Evolutionary conservation across 2,329 filamentous ascomycete species (phyloP).

Genomic region (Berkeleyomyces basicola): DNA sequence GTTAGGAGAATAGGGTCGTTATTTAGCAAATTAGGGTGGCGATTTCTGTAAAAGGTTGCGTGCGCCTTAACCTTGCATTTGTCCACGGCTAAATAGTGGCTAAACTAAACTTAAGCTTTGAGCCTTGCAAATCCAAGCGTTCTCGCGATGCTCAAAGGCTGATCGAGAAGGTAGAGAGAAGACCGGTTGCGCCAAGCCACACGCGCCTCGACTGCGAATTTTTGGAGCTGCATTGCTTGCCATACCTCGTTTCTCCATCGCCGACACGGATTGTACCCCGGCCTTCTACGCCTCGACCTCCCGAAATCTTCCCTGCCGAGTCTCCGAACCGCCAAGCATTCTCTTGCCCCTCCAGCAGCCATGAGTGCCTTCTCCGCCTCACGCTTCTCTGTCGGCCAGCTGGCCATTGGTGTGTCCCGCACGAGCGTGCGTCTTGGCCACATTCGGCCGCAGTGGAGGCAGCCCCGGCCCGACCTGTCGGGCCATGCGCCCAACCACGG

Average conservation of each 20-base stretch:
- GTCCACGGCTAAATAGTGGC: constrained; percentile 1
- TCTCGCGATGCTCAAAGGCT: no score
- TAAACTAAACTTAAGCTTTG: constrained; percentile 1
- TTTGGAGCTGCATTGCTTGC: background rate
- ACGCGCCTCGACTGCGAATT: background rate
- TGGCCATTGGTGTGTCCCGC: constrained; percentile 26
- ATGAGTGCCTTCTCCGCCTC: constrained; percentile 21
- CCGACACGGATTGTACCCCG: background rate
- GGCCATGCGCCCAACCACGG: constrained; percentile 28
- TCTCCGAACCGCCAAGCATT: background rate
- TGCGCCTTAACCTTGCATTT: no score
- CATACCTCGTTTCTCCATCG: background rate
- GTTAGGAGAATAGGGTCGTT: background rate
- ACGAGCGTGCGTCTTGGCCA: constrained; percentile 27
- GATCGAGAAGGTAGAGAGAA: background rate
- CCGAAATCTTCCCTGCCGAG: background rate
- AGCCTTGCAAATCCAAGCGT: constrained; percentile 7
- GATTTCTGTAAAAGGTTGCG: background rate
- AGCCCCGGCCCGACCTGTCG: constrained; percentile 16
- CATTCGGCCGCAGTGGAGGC: constrained; percentile 15
- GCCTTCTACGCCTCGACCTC: background rate
- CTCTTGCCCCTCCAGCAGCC: constrained; percentile 14
- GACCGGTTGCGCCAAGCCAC: background rate
- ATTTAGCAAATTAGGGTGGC: background rate
- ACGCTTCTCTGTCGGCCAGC: constrained; percentile 23